Base-by-base conservation (phyloP, 2,329 filamentous ascomycete genomes). In the Xylariaceae sp. region DNA sequence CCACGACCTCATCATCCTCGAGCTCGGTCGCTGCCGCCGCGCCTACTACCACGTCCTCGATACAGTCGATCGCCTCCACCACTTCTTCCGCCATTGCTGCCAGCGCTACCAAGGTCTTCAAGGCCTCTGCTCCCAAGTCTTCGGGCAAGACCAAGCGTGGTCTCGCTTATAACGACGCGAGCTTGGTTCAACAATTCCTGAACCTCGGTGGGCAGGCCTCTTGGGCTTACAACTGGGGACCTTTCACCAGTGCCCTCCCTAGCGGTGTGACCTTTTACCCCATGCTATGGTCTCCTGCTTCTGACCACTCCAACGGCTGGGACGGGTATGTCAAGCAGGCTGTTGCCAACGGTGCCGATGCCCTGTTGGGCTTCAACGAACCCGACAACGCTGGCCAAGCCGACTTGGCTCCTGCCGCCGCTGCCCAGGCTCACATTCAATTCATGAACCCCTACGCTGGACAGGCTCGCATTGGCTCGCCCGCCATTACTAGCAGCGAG, bases 331-430 rank as follows among this genome's bases (percentile, higher is more conserved):
- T 77, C 45, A 67, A 76, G 51, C 66, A 69, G 12, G 80, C 81
- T 58, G 77, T 87, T 58, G 62, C 69, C 49, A 67, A 68, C 9
- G 85, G 85, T 53, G 72, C 78, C 60, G 79, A 75, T 59, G 74
- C 77, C 63, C 69, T 88, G 53, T 77, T 88, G 65, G 77, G 78
- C 69, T 88, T 87, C 80, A 89, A 89, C 77, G 86, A 89, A 76
- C 83, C 83, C 45, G 86, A 89, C 69, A 77, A 78, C 59, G 61
- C 62, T 9, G 67, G 67, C n/a, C 85, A 88, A 72, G 73, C 82
- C 63, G 80, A 85, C 74, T 67, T 86, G 67, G 68, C 70, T 29
- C 72, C 82, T n/a, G 63, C 63, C 4, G 67, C 65, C 1, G 83
- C 83, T 40, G 83, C 81, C n/a, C 40, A 67, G 1, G 71, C 70